Conservation (phyloP, 2,329 filamentous ascomycete species). For the Phaeosphaeriaceae sp. region DNA sequence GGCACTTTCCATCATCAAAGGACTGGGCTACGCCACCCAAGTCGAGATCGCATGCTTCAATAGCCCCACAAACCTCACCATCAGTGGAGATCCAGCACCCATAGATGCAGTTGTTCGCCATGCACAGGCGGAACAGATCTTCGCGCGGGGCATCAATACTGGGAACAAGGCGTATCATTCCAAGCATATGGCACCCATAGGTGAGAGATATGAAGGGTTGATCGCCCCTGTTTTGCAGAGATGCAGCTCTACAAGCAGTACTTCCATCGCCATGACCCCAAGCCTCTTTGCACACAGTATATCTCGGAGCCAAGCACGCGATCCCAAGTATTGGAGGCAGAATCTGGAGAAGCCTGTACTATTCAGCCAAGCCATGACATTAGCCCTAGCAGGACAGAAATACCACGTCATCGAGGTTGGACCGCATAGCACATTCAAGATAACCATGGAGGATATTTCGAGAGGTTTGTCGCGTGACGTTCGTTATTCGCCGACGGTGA, state of each 20-base stretch:
- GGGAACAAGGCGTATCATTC: constrained; percentile 55
- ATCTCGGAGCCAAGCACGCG: too few species aligned
- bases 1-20: too few species aligned
- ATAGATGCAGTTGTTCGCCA: too few species aligned
- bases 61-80: too few species aligned
- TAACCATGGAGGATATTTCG: constrained; percentile 6
- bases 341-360: constrained; percentile 4
- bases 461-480: too few species aligned
- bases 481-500: background rate
- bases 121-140: too few species aligned
- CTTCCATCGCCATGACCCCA: background rate
- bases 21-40: too few species aligned
- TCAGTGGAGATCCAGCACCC: too few species aligned
- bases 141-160: too few species aligned
- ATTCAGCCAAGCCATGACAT: constrained; percentile 2
- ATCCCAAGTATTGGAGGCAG: background rate
- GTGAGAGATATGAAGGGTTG: too few species aligned
- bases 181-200: constrained; percentile 12
- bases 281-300: constrained; percentile 3
- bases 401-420: constrained; percentile 59
- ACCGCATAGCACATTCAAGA: constrained; percentile 52
- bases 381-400: background rate
- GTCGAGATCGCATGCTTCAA: too few species aligned
- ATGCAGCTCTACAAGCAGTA: background rate
- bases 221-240: too few species aligned